These are phyloP conservation scores for Globisporangium nodosum DNA, from an alignment of 352 stramenopile genomes.

Conservation along the genomic window DNA sequence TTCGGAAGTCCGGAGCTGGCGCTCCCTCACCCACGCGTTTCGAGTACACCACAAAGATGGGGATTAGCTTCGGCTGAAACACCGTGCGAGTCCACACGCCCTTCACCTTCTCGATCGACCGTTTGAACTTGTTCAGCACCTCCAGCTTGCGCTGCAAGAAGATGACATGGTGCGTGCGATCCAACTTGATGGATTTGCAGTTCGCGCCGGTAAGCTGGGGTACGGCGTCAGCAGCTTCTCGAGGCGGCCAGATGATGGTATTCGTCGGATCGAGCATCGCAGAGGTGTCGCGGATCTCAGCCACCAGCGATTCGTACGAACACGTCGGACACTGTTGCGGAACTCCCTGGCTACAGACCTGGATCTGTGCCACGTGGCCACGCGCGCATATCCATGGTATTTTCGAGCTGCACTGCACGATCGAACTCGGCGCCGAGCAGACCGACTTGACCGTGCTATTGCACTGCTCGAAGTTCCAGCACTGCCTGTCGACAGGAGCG, in stretches of 20 bases:
- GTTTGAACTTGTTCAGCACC: constrained; percentile 40
- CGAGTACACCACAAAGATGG: constrained; percentile 17
- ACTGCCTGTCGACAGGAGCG: constrained; percentile 29
- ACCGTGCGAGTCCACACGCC: constrained; percentile 36
- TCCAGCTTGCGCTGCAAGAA: constrained; percentile 41
- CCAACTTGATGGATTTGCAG: constrained; percentile 19
- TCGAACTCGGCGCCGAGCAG: constrained; percentile 11
- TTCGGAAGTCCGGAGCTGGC: constrained; percentile 14
- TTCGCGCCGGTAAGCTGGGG: not conserved
- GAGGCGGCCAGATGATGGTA: constrained; percentile 5
- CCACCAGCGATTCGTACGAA: constrained; percentile 24
- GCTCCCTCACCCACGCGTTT: not conserved
- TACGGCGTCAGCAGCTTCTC: constrained; percentile 4
- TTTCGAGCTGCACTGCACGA: constrained; percentile 31
- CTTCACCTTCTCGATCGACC: constrained; percentile 21
- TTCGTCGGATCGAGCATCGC: not conserved
- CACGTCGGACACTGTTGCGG: constrained; percentile 47
- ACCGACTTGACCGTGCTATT: constrained; percentile 21
- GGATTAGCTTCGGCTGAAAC: constrained; percentile 33
- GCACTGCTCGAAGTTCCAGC: constrained; percentile 54
- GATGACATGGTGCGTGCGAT: constrained; percentile 16
- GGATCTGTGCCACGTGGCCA: constrained; percentile 32
- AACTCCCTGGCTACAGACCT: constrained; percentile 42
- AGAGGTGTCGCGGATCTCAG: constrained; percentile 17
- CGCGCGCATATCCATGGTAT: constrained; percentile 34